Percentiles rank a stretch among this genome's conserved stretches.
phyloP scores from a whole-genome alignment of 2,329 filamentous ascomycete genomes.

The Thielaviopsis populi region DNA sequence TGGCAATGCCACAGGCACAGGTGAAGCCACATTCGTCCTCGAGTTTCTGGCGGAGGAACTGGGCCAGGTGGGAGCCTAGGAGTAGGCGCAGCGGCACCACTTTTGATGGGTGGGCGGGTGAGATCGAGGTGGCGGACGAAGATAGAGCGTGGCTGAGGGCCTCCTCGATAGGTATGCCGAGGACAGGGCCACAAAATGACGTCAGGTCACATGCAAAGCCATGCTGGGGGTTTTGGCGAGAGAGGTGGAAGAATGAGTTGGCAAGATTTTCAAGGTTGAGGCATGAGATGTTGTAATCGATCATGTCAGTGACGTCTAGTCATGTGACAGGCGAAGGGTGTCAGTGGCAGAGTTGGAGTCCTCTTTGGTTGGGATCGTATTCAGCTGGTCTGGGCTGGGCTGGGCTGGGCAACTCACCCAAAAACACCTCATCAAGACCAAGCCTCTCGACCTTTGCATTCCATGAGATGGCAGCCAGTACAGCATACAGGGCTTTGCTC shows the following conservation, averaged over 20 bases:
- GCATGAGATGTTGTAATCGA: constrained; percentile 63
- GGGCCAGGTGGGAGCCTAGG: constrained; percentile 68
- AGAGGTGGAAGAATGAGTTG: constrained; percentile 67
- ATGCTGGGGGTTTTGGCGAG: constrained; percentile 54
- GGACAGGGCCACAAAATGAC: constrained; percentile 38
- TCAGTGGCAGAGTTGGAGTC: not conserved
- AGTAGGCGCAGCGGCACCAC: constrained; percentile 42
- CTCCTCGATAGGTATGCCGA: not conserved
- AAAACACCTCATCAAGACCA: constrained; percentile 73
- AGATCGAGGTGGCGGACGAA: not conserved
- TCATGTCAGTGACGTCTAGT: constrained; percentile 69
- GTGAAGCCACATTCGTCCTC: constrained; percentile 71
- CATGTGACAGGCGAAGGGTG: not conserved
- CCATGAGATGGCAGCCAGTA: constrained; percentile 63
- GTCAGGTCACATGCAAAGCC: constrained; percentile 71
- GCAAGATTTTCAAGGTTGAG: constrained; percentile 50
- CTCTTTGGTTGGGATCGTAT: not conserved
- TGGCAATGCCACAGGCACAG: constrained; percentile 73
- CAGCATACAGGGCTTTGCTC: constrained; percentile 64
- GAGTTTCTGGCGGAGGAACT: constrained; percentile 54
- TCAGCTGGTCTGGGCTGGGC: not conserved
- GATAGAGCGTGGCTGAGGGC: constrained; percentile 2
- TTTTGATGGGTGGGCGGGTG: not conserved
- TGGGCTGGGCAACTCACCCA: constrained; percentile 25
- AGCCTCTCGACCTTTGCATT: constrained; percentile 62